These are phyloP conservation scores for Byssochlamys sp. DNA, from an alignment of 2,329 filamentous ascomycete species.

Conservation along the genomic window DNA sequence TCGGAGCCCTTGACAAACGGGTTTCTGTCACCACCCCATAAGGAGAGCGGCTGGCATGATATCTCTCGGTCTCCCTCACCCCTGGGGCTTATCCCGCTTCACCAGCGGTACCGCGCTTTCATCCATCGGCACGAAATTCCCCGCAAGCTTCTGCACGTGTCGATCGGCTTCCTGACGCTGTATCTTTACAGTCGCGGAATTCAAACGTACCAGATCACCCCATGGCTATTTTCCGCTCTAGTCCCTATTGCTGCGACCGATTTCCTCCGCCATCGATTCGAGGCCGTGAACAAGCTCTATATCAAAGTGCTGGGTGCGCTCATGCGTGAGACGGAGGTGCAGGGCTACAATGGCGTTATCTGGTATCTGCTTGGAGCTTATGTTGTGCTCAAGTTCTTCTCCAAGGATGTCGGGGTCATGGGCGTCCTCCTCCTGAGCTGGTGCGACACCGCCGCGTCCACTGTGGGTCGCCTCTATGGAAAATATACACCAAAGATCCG, in stretches of 20 bases:
- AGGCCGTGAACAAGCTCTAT: constrained; percentile 75
- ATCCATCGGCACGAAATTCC: constrained; percentile 96
- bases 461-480: constrained; percentile 82
- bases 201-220: constrained; percentile 68
- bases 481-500: constrained; percentile 78
- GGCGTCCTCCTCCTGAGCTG: constrained; percentile 83
- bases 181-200: constrained; percentile 73
- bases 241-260: constrained; percentile 78
- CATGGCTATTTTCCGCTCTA: constrained; percentile 69
- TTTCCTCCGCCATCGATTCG: constrained; percentile 70
- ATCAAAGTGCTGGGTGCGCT: constrained; percentile 74
- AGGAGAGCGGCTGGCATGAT: constrained; percentile 68
- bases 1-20: constrained; percentile 30
- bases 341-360: constrained; percentile 91
- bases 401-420: constrained; percentile 87
- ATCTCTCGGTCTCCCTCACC: constrained; percentile 87
- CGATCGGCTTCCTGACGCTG: constrained; percentile 87
- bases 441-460: constrained; percentile 96
- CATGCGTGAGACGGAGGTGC: constrained; percentile 93
- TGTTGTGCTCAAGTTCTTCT: constrained; percentile 73
- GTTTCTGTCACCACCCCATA: constrained; percentile 46
- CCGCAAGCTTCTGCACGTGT: constrained; percentile 84
- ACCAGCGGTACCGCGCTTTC: constrained; percentile 80
- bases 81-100: constrained; percentile 86
- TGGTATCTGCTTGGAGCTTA: constrained; percentile 90